Base-by-base conservation (phyloP, 179 eudicot species). In the Spergularia azorica region DNA sequence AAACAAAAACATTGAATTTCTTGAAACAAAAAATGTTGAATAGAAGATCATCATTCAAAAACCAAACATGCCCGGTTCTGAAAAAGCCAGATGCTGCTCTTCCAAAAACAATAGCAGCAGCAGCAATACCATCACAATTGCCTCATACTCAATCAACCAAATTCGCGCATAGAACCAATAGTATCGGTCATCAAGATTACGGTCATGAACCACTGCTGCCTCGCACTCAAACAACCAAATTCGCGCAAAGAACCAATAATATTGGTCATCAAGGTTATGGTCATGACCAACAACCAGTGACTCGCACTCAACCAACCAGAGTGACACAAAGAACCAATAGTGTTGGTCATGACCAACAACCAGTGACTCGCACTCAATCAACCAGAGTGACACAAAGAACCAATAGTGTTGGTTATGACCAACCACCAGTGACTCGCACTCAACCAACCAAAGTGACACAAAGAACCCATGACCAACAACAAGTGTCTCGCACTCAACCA, bases 41-140 rank as follows among this genome's bases (percentile, higher is more conserved):
- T 56, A 75, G 61, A 71, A 82, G 79, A 79, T 70, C 85, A 63
- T 38, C 79, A 39, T 63, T 70, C 18, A 64, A 71, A 46, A 74
- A 78, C 69, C 76, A 80, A 14, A 60, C 63, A n/a, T 32, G 73
- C 56, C 58, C 75, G 14, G 18, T 77, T 43, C 18, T 77, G 21
- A 73, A 62, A 56, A 77, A 71, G 66, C 71, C 77, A 1, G 61
- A 74, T 68, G 18, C 78, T 73, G 32, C 78, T 62, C 75, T 75
- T 62, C 75, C 63, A 15, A 77, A 61, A 11, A 65, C 78, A 50
- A 9, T 20, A 11, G 52, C 70, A 65, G 55, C 74, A 11, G n/a
- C 77, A 41, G 4, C 57, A 11, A 3, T 17, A 41, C 36, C 61
- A 65, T 54, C 43, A 41, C 43, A 54, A 52, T 39, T 51, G 52